phyloP scores from a whole-genome alignment of 257 asterid genomes.

The Solanum paucissectum region DNA sequence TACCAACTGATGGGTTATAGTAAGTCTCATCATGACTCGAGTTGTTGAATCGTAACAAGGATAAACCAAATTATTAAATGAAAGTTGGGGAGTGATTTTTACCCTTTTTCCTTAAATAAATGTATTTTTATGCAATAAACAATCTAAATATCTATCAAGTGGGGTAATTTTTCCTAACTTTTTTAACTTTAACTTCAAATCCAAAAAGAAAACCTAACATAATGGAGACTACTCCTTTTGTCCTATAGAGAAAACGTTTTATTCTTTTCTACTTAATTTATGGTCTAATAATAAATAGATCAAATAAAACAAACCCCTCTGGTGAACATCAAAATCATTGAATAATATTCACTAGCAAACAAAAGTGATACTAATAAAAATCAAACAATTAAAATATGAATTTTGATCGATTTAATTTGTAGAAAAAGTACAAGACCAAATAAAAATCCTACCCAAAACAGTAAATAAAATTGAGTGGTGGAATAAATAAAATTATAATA shows the following conservation, averaged over 20 bases:
- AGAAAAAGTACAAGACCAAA: background rate
- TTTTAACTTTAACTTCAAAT: background rate
- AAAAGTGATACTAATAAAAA: background rate
- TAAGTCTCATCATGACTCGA: background rate
- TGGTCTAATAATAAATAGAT: background rate
- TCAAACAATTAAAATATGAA: background rate
- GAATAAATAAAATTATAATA: background rate
- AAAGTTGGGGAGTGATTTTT: background rate
- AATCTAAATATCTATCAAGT: no score
- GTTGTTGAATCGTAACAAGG: no score
- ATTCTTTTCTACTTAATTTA: background rate
- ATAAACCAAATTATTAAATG: background rate
- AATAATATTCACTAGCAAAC: background rate
- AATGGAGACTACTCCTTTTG: background rate
- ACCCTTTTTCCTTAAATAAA: background rate
- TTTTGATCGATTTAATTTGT: background rate
- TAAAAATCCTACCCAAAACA: background rate
- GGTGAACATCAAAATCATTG: background rate
- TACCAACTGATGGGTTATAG: background rate
- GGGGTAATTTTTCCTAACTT: background rate
- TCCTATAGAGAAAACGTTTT: background rate
- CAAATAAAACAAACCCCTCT: background rate
- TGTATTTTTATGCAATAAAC: background rate
- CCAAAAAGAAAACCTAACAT: background rate
- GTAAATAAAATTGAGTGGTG: background rate